phyloP scores from a whole-genome alignment of 495 filamentous ascomycete species.

The Choiromyces venosus region DNA sequence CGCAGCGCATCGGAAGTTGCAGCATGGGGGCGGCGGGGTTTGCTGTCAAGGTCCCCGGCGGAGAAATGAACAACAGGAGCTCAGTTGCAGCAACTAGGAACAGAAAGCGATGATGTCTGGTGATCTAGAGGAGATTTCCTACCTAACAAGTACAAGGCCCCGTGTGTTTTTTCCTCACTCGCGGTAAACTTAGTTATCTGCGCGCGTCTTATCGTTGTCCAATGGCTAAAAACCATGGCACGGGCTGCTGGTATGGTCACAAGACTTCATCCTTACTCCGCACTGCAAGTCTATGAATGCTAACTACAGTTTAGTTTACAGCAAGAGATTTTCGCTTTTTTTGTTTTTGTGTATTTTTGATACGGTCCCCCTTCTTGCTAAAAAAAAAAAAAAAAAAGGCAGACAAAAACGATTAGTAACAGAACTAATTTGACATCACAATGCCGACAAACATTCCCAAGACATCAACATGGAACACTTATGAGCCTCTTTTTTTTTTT shows the following conservation, averaged over 20 bases:
- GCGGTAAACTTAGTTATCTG: neutral
- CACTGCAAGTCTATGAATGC: neutral
- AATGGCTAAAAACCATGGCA: neutral
- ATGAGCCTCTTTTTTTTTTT: neutral
- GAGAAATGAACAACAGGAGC: neutral
- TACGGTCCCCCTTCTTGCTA: neutral
- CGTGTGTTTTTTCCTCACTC: neutral
- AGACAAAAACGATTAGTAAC: too few relatives aligned
- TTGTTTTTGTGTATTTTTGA: neutral
- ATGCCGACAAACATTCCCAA: neutral
- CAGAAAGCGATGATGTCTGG: neutral
- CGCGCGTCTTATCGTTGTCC: neutral
- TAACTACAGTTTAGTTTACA: neutral
- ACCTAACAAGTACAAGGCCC: neutral
- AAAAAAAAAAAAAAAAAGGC: neutral
- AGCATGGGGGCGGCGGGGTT: neutral
- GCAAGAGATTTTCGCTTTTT: neutral
- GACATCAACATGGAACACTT: neutral
- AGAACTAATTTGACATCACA: neutral
- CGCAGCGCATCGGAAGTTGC: conserved; percentile 1
- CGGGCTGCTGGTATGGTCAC: neutral
- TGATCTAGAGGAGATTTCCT: neutral
- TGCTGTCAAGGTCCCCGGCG: neutral
- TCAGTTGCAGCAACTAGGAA: neutral
- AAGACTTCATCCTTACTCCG: conserved; percentile 3